Evolutionary conservation across 805 yeast genomes (phyloP).

Genomic region (Blastobotrys muscicola): DNA sequence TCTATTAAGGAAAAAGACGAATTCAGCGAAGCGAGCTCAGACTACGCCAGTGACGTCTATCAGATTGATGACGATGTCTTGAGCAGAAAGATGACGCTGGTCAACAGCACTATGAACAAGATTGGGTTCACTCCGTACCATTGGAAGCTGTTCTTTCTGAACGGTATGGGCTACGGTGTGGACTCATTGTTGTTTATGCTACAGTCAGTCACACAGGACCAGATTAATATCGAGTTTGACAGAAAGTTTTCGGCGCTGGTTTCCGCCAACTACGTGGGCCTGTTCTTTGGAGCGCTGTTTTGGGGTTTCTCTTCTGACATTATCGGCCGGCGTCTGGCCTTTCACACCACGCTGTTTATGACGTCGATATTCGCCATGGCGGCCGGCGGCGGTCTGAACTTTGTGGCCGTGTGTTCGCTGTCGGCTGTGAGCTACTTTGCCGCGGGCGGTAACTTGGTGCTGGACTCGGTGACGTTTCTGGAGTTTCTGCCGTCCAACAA

Average conservation of each 20-base stretch:
- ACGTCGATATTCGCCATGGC: slow-evolving; percentile 44
- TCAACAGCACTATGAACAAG: slow-evolving; percentile 49
- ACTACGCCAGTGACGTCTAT: slow-evolving; percentile 5
- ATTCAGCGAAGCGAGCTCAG: background rate
- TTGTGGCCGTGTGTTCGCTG: slow-evolving; percentile 43
- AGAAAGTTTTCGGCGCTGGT: slow-evolving; percentile 37
- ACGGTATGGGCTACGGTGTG: slow-evolving; percentile 49
- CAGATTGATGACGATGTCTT: slow-evolving; percentile 10
- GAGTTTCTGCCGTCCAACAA: slow-evolving; percentile 44
- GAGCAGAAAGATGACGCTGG: slow-evolving; percentile 20
- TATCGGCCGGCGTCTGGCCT: slow-evolving; percentile 45
- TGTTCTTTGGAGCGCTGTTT: slow-evolving; percentile 43
- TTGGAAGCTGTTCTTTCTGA: slow-evolving; percentile 38
- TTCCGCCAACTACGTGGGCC: slow-evolving; percentile 41
- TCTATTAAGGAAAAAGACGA: background rate
- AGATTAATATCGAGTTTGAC: slow-evolving; percentile 40
- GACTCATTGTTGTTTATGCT: slow-evolving; percentile 43
- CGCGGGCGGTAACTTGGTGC: slow-evolving; percentile 49
- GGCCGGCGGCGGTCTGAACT: slow-evolving; percentile 42
- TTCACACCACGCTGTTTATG: slow-evolving; percentile 40
- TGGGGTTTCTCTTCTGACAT: slow-evolving; percentile 51
- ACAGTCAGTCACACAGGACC: slow-evolving; percentile 38
- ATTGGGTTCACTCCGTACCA: slow-evolving; percentile 54
- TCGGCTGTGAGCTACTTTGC: slow-evolving; percentile 37
- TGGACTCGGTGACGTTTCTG: slow-evolving; percentile 44